Evolutionary conservation across 305 asterid genomes (phyloP), one percentile per base, ranked within the genome.

Genomic region (Euphrasia arctica): DNA sequence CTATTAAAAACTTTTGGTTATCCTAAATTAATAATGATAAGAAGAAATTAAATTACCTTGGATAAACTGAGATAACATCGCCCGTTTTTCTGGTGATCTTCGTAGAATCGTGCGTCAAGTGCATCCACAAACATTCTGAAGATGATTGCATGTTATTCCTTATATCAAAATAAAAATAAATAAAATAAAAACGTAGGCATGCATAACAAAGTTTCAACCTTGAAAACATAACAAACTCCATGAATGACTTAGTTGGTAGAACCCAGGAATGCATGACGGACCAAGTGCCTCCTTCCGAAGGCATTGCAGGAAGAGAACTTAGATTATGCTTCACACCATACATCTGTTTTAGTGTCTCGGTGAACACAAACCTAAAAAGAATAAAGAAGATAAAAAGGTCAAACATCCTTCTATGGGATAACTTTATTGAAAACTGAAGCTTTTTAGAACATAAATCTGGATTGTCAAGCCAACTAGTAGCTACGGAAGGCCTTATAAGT

Each of bases 211-310:
- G 58, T 22, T 43, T 60, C 51, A 72, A 94, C 99, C 99, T 94
- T 57, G 99, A 94, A 69, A 94, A 94, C 99, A 94, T 87, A 55
- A 81, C 91, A 65, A 94, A 87, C 82, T 94, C 99, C 76, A 89
- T 31, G 74, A 94, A 94, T 59, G 98, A 89, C 77, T 78, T 80
- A 41, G 99, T 91, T 3, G 99, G 99, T 70, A 91, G 79, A 70
- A 67, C 89, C 98, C 99, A 94, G 58, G 88, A 83, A 73, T 94
- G 91, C 97, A 83, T 91, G 74, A 82, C 97, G 54, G 97, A 82
- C 98, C 98, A 94, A 50, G 96, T 83, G 75, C 84, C 95, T 57
- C 79, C 88, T 49, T 72, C 76, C 5, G 64, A 67, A 49, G 98
- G 95, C 99, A 94, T 91, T 49, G 77, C 58, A 9, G 99, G 99